These are phyloP conservation scores for Apocynum venetum DNA, from an alignment of 257 asterid genomes.

Conservation along the genomic window DNA sequence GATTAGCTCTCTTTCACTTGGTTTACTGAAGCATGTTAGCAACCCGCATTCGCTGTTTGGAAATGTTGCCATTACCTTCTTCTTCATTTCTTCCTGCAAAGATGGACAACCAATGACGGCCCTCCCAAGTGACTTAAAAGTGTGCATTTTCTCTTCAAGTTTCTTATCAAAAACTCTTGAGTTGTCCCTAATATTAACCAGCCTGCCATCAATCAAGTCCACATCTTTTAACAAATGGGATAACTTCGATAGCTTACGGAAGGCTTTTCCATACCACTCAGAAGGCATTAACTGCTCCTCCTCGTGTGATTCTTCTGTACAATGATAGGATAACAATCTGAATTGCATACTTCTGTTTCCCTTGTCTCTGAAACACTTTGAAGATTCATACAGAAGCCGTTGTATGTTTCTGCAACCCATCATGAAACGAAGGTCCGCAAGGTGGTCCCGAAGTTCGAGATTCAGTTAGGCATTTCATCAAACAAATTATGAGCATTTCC, in stretches of 20 bases:
- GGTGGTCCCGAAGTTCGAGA: not conserved
- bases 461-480: slow-evolving; percentile 38
- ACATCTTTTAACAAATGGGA: slow-evolving; percentile 46
- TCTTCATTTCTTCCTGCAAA: slow-evolving; percentile 46
- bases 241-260: slow-evolving; percentile 50
- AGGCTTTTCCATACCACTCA: slow-evolving; percentile 67
- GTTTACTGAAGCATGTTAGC: slow-evolving; percentile 34
- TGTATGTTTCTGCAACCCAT: slow-evolving; percentile 36
- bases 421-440: not conserved
- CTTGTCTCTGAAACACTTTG: slow-evolving; percentile 15
- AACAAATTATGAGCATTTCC: slow-evolving; percentile 25
- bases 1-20: slow-evolving; percentile 47
- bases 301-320: slow-evolving; percentile 30
- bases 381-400: slow-evolving; percentile 23
- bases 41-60: slow-evolving; percentile 14
- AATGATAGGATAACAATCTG: slow-evolving; percentile 25
- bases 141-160: slow-evolving; percentile 50
- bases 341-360: slow-evolving; percentile 17
- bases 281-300: slow-evolving; percentile 31
- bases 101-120: slow-evolving; percentile 53
- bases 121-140: slow-evolving; percentile 54
- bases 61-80: slow-evolving; percentile 33
- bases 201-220: slow-evolving; percentile 69
- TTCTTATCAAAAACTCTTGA: slow-evolving; percentile 49
- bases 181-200: slow-evolving; percentile 44